These are phyloP conservation scores for Capillidium rhysosporum DNA, from an alignment of 371 early-diverging fungal species.

Conservation along the genomic window DNA sequence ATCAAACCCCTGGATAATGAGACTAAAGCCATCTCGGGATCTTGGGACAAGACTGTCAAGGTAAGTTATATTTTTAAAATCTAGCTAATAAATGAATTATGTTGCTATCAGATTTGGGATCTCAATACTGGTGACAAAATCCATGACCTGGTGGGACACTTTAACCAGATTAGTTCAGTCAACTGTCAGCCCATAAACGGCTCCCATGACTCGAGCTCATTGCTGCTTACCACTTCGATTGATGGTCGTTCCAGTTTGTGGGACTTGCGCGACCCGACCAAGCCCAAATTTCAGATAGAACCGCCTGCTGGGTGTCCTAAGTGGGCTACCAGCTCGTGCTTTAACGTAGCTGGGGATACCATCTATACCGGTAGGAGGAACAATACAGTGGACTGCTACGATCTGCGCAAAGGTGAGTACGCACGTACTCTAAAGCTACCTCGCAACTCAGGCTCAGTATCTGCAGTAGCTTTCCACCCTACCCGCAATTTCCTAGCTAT, in stretches of 20 bases:
- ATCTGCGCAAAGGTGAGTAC: constrained; percentile 38
- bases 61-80: constrained; percentile 18
- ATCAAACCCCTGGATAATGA: constrained; percentile 57
- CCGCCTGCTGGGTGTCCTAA: constrained; percentile 59
- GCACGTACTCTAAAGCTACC: constrained; percentile 65
- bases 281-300: constrained; percentile 26
- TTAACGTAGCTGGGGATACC: constrained; percentile 59
- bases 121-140: constrained; percentile 55
- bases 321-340: constrained; percentile 75
- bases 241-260: constrained; percentile 66
- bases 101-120: constrained; percentile 57
- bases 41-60: constrained; percentile 71
- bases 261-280: constrained; percentile 50
- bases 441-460: constrained; percentile 76
- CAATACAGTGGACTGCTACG: constrained; percentile 77
- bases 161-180: constrained; percentile 58
- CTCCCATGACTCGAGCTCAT: not conserved
- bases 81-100: not conserved
- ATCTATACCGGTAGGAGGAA: constrained; percentile 64
- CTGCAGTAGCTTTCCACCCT: constrained; percentile 29
- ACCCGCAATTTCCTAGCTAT: constrained; percentile 11
- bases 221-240: constrained; percentile 60
- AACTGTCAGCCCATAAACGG: constrained; percentile 39
- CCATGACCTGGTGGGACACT: constrained; percentile 45
- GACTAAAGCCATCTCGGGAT: constrained; percentile 59